A percentile compares a stretch with the other conserved stretches of the same genome.
Evolutionary conservation across 345 rosid species (phyloP).

Genomic region (Mangifera indica): DNA sequence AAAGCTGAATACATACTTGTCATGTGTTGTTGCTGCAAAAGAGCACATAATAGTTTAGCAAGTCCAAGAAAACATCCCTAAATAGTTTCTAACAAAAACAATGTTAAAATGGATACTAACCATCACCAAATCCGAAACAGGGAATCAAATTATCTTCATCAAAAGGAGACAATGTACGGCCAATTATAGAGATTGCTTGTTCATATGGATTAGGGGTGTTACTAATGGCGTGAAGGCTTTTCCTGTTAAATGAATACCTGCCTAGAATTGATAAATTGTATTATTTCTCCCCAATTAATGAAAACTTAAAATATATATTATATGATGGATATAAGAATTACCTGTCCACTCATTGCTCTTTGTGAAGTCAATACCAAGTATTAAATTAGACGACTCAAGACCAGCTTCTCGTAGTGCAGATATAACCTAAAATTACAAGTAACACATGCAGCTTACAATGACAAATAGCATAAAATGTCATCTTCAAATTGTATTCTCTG

Average conservation of each 20-base stretch:
- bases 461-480: too few species aligned
- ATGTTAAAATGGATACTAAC: conserved; percentile 43
- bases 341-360: conserved; percentile 84
- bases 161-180: conserved; percentile 78
- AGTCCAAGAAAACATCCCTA: background rate
- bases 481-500: background rate
- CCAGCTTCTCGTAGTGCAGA: conserved; percentile 67
- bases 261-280: conserved; percentile 42
- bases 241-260: conserved; percentile 67
- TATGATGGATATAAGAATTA: conserved; percentile 2
- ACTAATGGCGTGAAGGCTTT: conserved; percentile 76
- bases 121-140: conserved; percentile 97
- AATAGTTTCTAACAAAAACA: conserved; percentile 9
- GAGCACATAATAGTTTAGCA: conserved; percentile 22
- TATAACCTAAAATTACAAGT: conserved; percentile 45
- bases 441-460: background rate
- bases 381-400: conserved; percentile 74
- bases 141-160: conserved; percentile 96
- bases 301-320: conserved; percentile 3
- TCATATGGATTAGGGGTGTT: conserved; percentile 74
- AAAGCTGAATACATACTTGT: conserved; percentile 74
- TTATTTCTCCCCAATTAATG: background rate
- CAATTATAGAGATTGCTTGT: conserved; percentile 92
- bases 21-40: conserved; percentile 73
- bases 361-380: conserved; percentile 75